Evolutionary conservation across 2,329 filamentous ascomycete genomes (phyloP).

Genomic region (Xylariaceae sp.): DNA sequence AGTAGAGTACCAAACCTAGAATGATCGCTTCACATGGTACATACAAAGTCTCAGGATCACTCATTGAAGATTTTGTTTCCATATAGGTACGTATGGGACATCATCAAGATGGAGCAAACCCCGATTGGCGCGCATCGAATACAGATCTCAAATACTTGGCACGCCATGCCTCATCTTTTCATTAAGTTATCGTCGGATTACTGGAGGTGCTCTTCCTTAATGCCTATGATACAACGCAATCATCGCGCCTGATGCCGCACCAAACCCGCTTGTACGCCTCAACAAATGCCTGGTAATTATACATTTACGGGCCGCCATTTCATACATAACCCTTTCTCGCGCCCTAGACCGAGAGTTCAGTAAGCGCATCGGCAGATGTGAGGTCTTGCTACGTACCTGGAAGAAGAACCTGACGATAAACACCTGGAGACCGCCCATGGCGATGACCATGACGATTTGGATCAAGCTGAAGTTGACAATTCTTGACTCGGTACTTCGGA

Average conservation of each 20-base stretch:
- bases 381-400: constrained; percentile 55
- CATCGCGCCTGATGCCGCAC: constrained; percentile 14
- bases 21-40: no score
- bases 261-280: constrained; percentile 26
- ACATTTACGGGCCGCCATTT: constrained; percentile 29
- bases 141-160: no score
- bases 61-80: no score
- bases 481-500: constrained; percentile 87
- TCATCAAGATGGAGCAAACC: not conserved
- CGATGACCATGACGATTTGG: constrained; percentile 84
- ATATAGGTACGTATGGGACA: no score
- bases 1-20: not conserved
- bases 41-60: no score
- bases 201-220: constrained; percentile 6
- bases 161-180: not conserved
- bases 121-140: no score
- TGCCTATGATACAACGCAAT: constrained; percentile 27
- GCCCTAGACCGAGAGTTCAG: constrained; percentile 39
- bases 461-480: constrained; percentile 98
- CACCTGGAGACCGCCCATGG: constrained; percentile 93
- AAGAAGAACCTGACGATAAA: constrained; percentile 99
- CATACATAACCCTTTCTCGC: constrained; percentile 65
- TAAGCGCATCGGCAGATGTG: constrained; percentile 14
- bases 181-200: constrained; percentile 1
- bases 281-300: constrained; percentile 9